These are phyloP conservation scores for Vanrija sp. DNA, from an alignment of 1,284 basidiomycete species.

Conservation along the genomic window DNA sequence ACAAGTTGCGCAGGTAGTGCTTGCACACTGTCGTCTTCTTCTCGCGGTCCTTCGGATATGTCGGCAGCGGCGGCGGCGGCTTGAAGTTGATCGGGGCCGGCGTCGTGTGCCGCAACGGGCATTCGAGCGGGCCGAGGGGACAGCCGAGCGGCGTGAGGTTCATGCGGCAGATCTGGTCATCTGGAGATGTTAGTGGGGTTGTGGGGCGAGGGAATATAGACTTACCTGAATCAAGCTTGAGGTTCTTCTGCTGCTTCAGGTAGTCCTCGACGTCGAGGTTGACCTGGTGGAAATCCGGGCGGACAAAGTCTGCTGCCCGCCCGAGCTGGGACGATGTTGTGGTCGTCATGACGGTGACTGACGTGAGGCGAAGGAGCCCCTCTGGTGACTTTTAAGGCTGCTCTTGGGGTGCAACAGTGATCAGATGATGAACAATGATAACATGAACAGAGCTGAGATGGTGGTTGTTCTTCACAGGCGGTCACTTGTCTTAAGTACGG, in stretches of 20 bases:
- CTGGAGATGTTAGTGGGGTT: constrained; percentile 50
- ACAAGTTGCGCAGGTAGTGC: constrained; percentile 96
- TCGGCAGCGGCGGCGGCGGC: constrained; percentile 71
- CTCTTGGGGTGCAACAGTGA: neutral
- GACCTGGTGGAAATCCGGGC: constrained; percentile 89
- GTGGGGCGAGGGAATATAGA: constrained; percentile 12
- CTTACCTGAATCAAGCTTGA: constrained; percentile 89
- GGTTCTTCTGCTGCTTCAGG: constrained; percentile 74
- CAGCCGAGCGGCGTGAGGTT: constrained; percentile 75
- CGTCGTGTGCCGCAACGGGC: constrained; percentile 82
- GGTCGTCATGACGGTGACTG: constrained; percentile 7
- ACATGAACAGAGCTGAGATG: neutral
- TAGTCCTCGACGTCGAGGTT: constrained; percentile 79
- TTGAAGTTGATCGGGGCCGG: constrained; percentile 84
- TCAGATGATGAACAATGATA: neutral
- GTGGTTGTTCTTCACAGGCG: neutral
- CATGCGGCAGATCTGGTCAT: constrained; percentile 85
- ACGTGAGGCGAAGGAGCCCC: too few relatives aligned
- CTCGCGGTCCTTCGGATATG: constrained; percentile 72
- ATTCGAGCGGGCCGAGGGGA: constrained; percentile 78
- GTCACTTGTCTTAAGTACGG: neutral
- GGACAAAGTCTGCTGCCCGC: constrained; percentile 61
- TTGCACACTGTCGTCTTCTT: constrained; percentile 94
- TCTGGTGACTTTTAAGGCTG: neutral
- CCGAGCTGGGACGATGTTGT: constrained; percentile 27